These are phyloP conservation scores for Zygoascus bituminiphila DNA, from an alignment of 805 yeast species.

Conservation along the genomic window DNA sequence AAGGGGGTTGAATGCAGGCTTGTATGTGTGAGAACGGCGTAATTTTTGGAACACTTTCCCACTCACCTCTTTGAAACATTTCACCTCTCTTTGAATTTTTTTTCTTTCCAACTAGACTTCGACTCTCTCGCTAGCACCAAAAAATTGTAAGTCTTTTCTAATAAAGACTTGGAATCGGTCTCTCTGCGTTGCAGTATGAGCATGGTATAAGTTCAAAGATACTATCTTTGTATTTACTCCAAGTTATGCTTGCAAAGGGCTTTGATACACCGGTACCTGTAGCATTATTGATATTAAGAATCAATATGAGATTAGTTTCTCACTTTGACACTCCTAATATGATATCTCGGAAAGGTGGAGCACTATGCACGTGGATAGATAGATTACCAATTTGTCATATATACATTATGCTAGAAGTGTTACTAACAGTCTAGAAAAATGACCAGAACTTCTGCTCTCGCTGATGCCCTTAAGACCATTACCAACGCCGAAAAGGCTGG, in stretches of 20 bases:
- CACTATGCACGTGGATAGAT: not conserved
- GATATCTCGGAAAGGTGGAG: not conserved
- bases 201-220: conserved; percentile 1
- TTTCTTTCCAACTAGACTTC: not conserved
- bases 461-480: conserved; percentile 96
- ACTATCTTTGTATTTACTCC: not conserved
- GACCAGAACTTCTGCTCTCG: conserved; percentile 98
- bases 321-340: conserved; percentile 2
- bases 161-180: conserved; percentile 13
- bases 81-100: not conserved
- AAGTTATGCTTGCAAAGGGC: conserved; percentile 11
- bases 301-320: not conserved
- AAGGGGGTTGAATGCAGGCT: not conserved
- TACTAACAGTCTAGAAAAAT: conserved; percentile 33
- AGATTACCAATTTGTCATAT: not conserved
- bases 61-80: not conserved
- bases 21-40: not conserved
- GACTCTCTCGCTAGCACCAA: not conserved
- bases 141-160: not conserved
- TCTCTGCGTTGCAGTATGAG: conserved; percentile 13
- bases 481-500: conserved; percentile 99
- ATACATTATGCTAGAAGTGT: not conserved
- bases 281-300: not conserved
- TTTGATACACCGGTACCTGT: conserved; percentile 20
- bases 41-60: not conserved